Conservation (phyloP, 805 yeast species). For the Starmerella roubikii region DNA sequence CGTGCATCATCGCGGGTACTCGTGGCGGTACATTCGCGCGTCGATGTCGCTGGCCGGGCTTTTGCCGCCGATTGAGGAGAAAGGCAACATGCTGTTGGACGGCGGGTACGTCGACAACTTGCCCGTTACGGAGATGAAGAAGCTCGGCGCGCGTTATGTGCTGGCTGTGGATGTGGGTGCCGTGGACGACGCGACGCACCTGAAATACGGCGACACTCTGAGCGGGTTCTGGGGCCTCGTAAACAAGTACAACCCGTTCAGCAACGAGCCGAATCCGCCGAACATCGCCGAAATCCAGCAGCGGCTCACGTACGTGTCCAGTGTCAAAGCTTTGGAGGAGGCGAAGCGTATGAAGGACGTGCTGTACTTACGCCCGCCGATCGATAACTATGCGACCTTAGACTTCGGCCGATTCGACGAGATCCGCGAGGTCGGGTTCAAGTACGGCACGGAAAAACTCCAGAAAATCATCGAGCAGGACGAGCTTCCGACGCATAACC, state of each 20-base stretch:
- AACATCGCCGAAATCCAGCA: constrained; percentile 90
- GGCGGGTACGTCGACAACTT: constrained; percentile 94
- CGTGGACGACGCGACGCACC: constrained; percentile 77
- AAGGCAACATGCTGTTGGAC: constrained; percentile 85
- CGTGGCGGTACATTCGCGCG: constrained; percentile 92
- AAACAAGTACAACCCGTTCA: constrained; percentile 82
- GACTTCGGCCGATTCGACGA: constrained; percentile 90
- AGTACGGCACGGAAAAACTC: constrained; percentile 51
- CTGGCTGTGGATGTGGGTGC: constrained; percentile 96
- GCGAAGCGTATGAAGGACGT: constrained; percentile 81
- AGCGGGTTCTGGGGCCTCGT: constrained; percentile 85
- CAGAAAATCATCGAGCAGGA: constrained; percentile 39
- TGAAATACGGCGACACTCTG: constrained; percentile 83
- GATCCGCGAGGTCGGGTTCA: constrained; percentile 65
- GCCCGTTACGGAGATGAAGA: constrained; percentile 85
- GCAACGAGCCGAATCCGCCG: constrained; percentile 76
- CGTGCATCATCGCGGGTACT: constrained; percentile 78
- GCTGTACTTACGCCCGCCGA: constrained; percentile 81
- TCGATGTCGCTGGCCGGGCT: constrained; percentile 94
- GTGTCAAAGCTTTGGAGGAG: constrained; percentile 80
- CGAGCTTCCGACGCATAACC: constrained; percentile 40
- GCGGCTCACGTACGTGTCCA: constrained; percentile 84
- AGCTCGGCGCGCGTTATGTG: constrained; percentile 66
- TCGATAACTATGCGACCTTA: constrained; percentile 78
- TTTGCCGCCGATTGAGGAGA: constrained; percentile 68